phyloP scores from a whole-genome alignment of 1,284 basidiomycete species.

The Ceratobasidium sp. region DNA sequence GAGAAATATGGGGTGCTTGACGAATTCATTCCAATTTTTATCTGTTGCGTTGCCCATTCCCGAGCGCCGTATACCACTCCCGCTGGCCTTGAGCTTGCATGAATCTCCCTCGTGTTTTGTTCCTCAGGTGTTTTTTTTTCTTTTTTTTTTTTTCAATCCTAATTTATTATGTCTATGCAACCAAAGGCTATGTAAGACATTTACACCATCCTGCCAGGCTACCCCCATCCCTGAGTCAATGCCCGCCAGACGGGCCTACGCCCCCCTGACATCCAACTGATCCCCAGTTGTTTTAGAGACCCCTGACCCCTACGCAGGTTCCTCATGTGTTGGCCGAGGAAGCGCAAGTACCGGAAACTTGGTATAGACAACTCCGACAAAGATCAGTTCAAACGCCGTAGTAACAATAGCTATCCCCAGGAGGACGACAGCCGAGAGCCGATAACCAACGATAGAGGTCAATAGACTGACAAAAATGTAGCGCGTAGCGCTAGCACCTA shows the following conservation, averaged over 20 bases:
- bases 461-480: conserved; percentile 71
- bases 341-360: conserved; percentile 55
- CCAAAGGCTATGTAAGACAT: too few relatives aligned
- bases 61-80: conserved; percentile 12
- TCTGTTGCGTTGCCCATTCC: conserved; percentile 21
- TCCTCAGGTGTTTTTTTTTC: neutral
- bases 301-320: too few relatives aligned
- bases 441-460: conserved; percentile 58
- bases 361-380: conserved; percentile 57
- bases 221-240: too few relatives aligned
- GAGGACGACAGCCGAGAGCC: conserved; percentile 57
- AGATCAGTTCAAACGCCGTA: conserved; percentile 57
- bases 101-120: neutral
- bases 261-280: too few relatives aligned
- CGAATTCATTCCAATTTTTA: conserved; percentile 63
- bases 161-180: too few relatives aligned
- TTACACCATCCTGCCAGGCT: too few relatives aligned
- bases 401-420: conserved; percentile 56
- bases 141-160: too few relatives aligned
- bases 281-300: too few relatives aligned
- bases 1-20: conserved; percentile 63
- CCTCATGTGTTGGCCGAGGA: neutral
- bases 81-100: neutral
- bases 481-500: too few relatives aligned
- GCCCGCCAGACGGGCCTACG: too few relatives aligned